phyloP scores from a whole-genome alignment of 306 rosid species.

The Aeschynomene evenia region DNA sequence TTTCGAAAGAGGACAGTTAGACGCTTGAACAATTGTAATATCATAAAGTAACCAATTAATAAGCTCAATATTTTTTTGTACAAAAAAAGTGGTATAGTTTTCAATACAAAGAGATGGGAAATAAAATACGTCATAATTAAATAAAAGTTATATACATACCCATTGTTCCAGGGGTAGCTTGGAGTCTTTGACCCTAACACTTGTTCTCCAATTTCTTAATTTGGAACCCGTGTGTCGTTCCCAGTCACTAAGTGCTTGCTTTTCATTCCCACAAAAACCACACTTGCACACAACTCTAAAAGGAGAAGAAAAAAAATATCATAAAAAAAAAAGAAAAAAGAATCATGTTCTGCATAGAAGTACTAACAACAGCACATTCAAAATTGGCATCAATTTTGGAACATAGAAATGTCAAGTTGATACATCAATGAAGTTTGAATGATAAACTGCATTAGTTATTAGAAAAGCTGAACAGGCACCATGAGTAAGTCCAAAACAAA shows the following conservation, averaged over 20 bases:
- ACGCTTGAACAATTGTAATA: background rate
- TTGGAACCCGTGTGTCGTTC: constrained; percentile 95
- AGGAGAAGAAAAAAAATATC: constrained; percentile 33
- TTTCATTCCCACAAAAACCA: constrained; percentile 84
- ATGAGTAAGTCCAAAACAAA: background rate
- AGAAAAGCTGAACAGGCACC: constrained; percentile 7
- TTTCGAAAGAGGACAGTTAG: constrained; percentile 10
- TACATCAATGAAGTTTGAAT: background rate
- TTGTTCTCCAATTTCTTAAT: constrained; percentile 86
- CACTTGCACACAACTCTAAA: constrained; percentile 97
- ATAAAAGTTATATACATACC: constrained; percentile 57
- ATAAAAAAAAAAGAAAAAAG: background rate
- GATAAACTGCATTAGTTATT: constrained; percentile 8
- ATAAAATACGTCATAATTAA: constrained; percentile 18
- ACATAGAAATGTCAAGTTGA: constrained; percentile 11
- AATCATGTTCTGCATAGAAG: constrained; percentile 5
- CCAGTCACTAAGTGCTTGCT: constrained; percentile 98
- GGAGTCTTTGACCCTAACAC: constrained; percentile 88
- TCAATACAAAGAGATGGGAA: constrained; percentile 18
- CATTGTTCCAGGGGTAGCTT: constrained; percentile 96
- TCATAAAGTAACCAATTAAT: constrained; percentile 12
- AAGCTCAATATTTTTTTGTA: background rate
- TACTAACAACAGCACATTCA: constrained; percentile 24
- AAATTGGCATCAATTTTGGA: constrained; percentile 12
- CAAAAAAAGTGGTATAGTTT: background rate